Evolutionary conservation across 768 basidiomycete genomes (phyloP), one percentile per base, ranked within the genome.

Genomic region (Lenzites betulinus): DNA sequence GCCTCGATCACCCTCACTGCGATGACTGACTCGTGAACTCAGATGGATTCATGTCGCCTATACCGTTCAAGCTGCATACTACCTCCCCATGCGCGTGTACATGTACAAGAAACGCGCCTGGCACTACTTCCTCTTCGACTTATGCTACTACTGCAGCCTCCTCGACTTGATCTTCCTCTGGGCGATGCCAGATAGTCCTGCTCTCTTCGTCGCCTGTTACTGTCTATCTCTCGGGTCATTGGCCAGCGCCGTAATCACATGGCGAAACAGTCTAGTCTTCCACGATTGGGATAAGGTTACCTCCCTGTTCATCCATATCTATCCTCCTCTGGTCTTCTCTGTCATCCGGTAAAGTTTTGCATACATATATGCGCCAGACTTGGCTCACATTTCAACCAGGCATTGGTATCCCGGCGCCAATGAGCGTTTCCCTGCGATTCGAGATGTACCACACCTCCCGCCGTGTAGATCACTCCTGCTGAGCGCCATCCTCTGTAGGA

Each of bases 211-310:
- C 51, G 92, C 95, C 4, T 95, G 93, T 69, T 98, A 97, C 69
- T 92, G 92, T 65, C 82, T 98, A 25, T 91, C 93, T 0, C 89
- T 97, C 70, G 97, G 95, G 0, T 84, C 91, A 0, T 82, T 97
- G 33, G 95, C 93, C 0, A 93, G 91, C 52, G 95, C 96, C 0
- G 95, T 98, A 50, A 92, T 98, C 66, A 98, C 96, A 11, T 99
- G 97, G 97, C 83, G 97, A 62, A 99, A 99, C 70, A 95, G 93
- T 65, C 85, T 99, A 23, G 97, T 99, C 2, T 99, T 99, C 77
- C 97, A 99, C 69, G 95, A 96, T 69, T 82, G 86, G 56, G 97
- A 99, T 73, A 98, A 98, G 74, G 92, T 98, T 70, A 98, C 92
- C 18, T 93, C 91, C 11, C 77, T 99, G 25, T 98, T 95, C 76